Evolutionary conservation across 345 rosid genomes (phyloP).

Genomic region (Boechera divaricarpa): DNA sequence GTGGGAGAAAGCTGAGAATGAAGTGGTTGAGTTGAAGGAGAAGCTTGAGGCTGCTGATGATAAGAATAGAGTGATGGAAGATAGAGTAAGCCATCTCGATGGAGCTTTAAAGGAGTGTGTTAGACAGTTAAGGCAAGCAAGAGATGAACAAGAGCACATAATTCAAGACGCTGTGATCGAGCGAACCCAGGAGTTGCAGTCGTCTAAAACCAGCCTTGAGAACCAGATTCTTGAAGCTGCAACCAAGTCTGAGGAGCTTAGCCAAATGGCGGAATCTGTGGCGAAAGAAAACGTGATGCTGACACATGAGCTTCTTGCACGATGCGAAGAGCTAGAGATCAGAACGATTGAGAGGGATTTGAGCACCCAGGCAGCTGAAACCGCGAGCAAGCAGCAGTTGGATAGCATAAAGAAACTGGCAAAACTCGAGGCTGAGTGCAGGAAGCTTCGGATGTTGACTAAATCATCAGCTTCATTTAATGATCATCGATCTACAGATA

Average conservation of each 20-base stretch:
- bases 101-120: slow-evolving; percentile 96
- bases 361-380: slow-evolving; percentile 85
- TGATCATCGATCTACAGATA: slow-evolving; percentile 62
- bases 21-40: slow-evolving; percentile 59
- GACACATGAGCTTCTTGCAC: slow-evolving; percentile 63
- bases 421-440: slow-evolving; percentile 93
- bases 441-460: slow-evolving; percentile 58
- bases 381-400: slow-evolving; percentile 84
- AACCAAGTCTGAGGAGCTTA: slow-evolving; percentile 45
- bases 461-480: slow-evolving; percentile 49
- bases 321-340: slow-evolving; percentile 74
- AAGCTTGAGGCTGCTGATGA: slow-evolving; percentile 63
- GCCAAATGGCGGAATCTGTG: slow-evolving; percentile 57
- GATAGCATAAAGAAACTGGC: slow-evolving; percentile 90
- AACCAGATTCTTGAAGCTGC: slow-evolving; percentile 54
- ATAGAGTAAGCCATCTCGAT: slow-evolving; percentile 80
- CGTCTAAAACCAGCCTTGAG: slow-evolving; percentile 58
- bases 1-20: slow-evolving; percentile 96
- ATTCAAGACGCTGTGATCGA: slow-evolving; percentile 61
- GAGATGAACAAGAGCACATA: slow-evolving; percentile 78
- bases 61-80: slow-evolving; percentile 63
- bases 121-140: slow-evolving; percentile 85
- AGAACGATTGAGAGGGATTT: slow-evolving; percentile 83
- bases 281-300: slow-evolving; percentile 67
- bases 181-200: slow-evolving; percentile 59